Base-by-base conservation (phyloP, 1,139 yeast species). In the Debaryomyces fabryi region DNA sequence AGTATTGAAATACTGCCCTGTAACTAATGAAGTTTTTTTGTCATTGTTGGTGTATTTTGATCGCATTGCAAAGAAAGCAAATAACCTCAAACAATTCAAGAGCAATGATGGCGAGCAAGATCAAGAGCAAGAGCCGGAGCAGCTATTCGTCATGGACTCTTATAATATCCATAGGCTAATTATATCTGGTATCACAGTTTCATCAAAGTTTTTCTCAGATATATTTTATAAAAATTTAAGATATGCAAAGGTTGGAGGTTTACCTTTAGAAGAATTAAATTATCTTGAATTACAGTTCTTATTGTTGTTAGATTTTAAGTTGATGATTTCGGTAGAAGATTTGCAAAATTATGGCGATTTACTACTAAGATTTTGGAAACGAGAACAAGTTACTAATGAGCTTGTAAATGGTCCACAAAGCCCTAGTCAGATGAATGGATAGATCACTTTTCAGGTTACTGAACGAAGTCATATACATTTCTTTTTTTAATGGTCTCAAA, bases 221-320 rank as follows among this genome's bases (percentile, higher is more conserved):
- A 91, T 93, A 46, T 95, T 93, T 65, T 93, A 95, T 76, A 93
- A 95, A 63, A 93, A 95, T 68, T 85, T 96, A 47, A 81, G 99
- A 54, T 93, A 95, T 65, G 98, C 99, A 21, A 90, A 93, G 67
- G 98, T 93, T 37, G 99, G 99, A 7, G 99, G 99, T 1, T 78
- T 93, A 49, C 97, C 98, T 7, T 78, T 92, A 49, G 97, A 91
- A 50, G 99, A 93, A 64, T 78, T 93, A 62, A 93, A 95, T 64
- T 93, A 90, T 68, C 75, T 93, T 56, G 99, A 93, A 67, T 72
- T 93, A 46, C 98, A 93, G 65, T 93, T 93, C 64, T 70, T 93
- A 55, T 68, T 92, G 44, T 73, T 93, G 52, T 78, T 93, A 47
- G 97, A 93, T 68, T 93, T 93, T 68, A 83, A 86, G 61, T 76